phyloP scores from a whole-genome alignment of 306 rosid genomes.

The Cercis canadensis region DNA sequence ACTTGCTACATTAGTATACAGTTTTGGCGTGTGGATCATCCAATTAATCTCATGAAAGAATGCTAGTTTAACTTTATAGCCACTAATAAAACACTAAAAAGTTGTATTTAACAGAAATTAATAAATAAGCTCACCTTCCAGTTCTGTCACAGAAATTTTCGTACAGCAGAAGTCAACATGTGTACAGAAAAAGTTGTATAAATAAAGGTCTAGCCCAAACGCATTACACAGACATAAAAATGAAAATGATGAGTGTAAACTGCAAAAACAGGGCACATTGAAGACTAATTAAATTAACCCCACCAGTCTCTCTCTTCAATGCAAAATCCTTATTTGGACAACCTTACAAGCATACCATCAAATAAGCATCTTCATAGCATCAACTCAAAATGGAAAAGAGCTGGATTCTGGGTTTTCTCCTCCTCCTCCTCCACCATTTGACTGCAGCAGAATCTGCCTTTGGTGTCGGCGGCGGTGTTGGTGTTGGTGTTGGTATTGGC shows the following conservation, averaged over 20 bases:
- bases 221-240: slow-evolving; percentile 27
- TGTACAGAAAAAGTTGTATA: slow-evolving; percentile 38
- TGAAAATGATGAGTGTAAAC: slow-evolving; percentile 17
- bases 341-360: slow-evolving; percentile 44
- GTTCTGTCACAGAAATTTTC: slow-evolving; percentile 35
- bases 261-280: slow-evolving; percentile 27
- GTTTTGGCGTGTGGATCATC: background rate
- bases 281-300: slow-evolving; percentile 55
- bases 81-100: slow-evolving; percentile 28
- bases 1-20: background rate
- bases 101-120: slow-evolving; percentile 4
- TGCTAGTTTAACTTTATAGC: background rate
- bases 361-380: slow-evolving; percentile 29
- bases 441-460: slow-evolving; percentile 48
- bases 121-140: background rate
- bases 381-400: slow-evolving; percentile 60
- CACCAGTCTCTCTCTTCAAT: slow-evolving; percentile 52
- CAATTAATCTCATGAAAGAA: slow-evolving; percentile 1
- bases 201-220: slow-evolving; percentile 24
- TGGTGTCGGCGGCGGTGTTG: slow-evolving; percentile 47
- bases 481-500: slow-evolving; percentile 51
- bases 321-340: slow-evolving; percentile 51
- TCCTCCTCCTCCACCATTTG: slow-evolving; percentile 38
- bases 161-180: slow-evolving; percentile 54
- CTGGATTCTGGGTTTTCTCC: slow-evolving; percentile 50